Base-by-base conservation (phyloP, 2,329 filamentous ascomycete species). In the Neocucurbitaria cava region DNA sequence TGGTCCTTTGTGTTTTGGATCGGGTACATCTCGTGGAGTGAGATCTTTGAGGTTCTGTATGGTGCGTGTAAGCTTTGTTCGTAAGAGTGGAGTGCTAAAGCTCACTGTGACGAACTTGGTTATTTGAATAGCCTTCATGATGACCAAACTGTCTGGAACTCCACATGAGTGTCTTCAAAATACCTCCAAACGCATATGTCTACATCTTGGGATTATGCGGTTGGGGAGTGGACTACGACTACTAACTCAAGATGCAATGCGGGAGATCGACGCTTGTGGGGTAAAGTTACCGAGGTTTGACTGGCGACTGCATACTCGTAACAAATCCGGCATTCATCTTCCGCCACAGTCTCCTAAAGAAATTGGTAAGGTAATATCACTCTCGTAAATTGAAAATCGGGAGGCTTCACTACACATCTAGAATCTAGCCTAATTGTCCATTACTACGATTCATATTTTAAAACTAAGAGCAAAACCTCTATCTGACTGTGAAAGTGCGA, bases 1-100 rank as follows among this genome's bases (percentile, higher is more conserved):
- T 26, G 70, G 64, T 9, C 69, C 54, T 28, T 72, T 70, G 3
- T 73, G 64, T 15, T 62, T 50, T 9, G 78, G 78, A 10, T 58
- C 52, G 5, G 77, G 69, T 10, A 65, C 49, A 11, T 61, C 46
- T 23, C 46, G 51, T 7, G 65, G 56, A 30, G 45, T 41, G 5
- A 74, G 48, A 72, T 65, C 36, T 66, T 64, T 20, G 58, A 76
- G 49, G 73, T 74, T 53, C 70, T 72, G 35, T 11, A 35, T 3
- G 13, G 15, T 15, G 3, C 10, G 15, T 17, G 15, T 35, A n/a
- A 35, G 31, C 31, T 17, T 15, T 6, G 31, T 35, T 35, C 31
- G 5, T 35, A 3, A 35, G n/a, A 26, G 28, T 20, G 26, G 35
- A 20, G 20, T 33, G 20, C 33, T 39, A 35, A 31, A 21, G 33